A percentile compares a stretch with the other conserved stretches of the same genome.
phyloP scores from a whole-genome alignment of 208 protist species.

The Wallacemonas sp. region DNA sequence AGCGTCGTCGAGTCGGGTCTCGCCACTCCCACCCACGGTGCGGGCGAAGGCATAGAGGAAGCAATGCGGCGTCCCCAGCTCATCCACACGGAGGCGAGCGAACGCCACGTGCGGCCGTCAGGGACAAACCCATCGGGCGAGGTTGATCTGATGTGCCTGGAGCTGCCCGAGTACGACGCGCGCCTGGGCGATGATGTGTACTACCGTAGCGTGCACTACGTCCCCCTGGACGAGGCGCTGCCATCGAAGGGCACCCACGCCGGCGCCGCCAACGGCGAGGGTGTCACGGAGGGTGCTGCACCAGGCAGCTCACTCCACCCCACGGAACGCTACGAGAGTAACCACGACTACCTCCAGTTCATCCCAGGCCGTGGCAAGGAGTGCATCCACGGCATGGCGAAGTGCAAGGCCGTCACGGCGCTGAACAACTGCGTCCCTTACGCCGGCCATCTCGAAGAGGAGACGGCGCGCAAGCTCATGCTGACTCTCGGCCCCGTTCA shows the following conservation, averaged over 20 bases:
- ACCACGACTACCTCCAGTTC: conserved; percentile 57
- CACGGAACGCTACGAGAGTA: conserved; percentile 7
- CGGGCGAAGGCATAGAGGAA: conserved; percentile 42
- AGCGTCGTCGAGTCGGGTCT: conserved; percentile 7
- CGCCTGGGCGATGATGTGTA: conserved; percentile 65
- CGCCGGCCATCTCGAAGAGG: conserved; percentile 69
- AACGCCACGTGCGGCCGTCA: conserved; percentile 36
- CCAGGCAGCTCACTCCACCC: not conserved
- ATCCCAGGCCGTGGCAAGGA: conserved; percentile 64
- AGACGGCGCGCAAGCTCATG: conserved; percentile 82
- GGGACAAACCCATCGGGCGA: conserved; percentile 25
- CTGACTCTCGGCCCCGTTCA: conserved; percentile 81
- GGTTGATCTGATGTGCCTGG: conserved; percentile 68
- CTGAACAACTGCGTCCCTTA: conserved; percentile 85
- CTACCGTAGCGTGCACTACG: conserved; percentile 88
- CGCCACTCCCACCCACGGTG: conserved; percentile 25
- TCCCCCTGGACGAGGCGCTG: conserved; percentile 10
- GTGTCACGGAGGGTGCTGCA: not conserved
- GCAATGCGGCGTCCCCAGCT: conserved; percentile 70
- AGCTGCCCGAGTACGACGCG: conserved; percentile 82
- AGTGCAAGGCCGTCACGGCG: conserved; percentile 72
- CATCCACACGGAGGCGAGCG: conserved; percentile 67
- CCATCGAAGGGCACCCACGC: not conserved
- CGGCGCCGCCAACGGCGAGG: not conserved
- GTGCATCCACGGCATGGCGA: conserved; percentile 81